Percentiles rank a stretch among this genome's conserved stretches.
phyloP scores from a whole-genome alignment of 1,139 yeast genomes.

The Scheffersomyces lignicola region DNA sequence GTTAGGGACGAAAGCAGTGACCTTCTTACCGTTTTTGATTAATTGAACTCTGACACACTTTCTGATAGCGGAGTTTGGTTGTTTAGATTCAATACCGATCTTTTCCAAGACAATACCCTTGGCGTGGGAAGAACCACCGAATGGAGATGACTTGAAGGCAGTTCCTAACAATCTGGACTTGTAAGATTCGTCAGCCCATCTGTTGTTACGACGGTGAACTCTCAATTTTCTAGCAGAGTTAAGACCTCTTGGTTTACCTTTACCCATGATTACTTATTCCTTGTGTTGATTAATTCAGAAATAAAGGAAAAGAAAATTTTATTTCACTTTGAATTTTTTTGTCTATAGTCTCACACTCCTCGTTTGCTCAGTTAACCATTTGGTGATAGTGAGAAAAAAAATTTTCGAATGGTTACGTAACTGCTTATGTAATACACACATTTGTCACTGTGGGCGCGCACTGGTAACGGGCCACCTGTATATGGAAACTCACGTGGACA shows the following conservation, averaged over 20 bases:
- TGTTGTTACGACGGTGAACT: conserved; percentile 99
- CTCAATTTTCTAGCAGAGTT: conserved; percentile 99
- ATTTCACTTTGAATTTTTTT: conserved; percentile 3
- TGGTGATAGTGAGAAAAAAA: no score
- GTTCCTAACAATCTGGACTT: conserved; percentile 99
- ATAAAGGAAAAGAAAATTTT: conserved; percentile 6
- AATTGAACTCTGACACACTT: conserved; percentile 99
- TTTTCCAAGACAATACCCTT: conserved; percentile 99
- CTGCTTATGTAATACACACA: background rate
- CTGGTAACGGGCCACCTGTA: no score
- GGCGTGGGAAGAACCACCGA: conserved; percentile 99
- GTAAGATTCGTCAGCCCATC: conserved; percentile 99
- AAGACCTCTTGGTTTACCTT: conserved; percentile 97
- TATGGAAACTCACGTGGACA: no score
- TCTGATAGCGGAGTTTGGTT: conserved; percentile 99
- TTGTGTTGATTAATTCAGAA: conserved; percentile 4
- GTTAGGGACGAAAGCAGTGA: conserved; percentile 99
- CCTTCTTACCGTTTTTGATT: conserved; percentile 99
- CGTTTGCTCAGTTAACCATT: no score
- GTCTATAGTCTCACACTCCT: background rate
- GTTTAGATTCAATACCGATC: conserved; percentile 99
- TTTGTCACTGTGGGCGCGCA: no score
- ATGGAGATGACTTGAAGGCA: conserved; percentile 99
- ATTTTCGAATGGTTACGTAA: background rate
- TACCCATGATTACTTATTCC: conserved; percentile 59